Evolutionary conservation across 257 asterid species (phyloP), one percentile per base, ranked within the genome.

Genomic region (Craterostigma plantagineum): DNA sequence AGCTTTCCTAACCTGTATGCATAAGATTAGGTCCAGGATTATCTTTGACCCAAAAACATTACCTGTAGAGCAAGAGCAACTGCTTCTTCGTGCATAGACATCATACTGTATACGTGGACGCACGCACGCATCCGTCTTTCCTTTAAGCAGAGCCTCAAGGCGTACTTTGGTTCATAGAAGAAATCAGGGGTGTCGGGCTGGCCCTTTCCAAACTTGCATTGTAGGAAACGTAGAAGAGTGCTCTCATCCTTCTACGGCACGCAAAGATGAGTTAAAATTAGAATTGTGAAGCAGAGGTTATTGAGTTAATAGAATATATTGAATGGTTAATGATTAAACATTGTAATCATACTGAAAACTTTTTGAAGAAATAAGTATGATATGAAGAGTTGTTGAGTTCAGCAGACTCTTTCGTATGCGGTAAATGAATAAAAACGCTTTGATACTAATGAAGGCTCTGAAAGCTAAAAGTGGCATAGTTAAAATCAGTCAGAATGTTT

Each of bases 71-170:
- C 95, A 56, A 90, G 92, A 59, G 98, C 81, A 63, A 90, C 98
- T 34, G 93, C 93, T 66, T 83, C 98, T 79, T 90, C 95, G 59
- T 83, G 98, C 98, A 90, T 90, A 38, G 93, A 83, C 98, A 83
- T 90, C 98, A 83, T 83, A 66, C 94, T 83, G 56, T 82, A 83
- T 60, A 90, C 79, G 57, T 90, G 92, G 64, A 90, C 98, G 57
- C 98, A 90, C 52, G 95, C 98, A 12, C 92, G 92, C 85, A 90
- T 90, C 59, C 91, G 59, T 54, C 61, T 79, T 57, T 80, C 83
- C 66, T 83, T 83, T 44, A 82, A 73, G 58, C 98, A 90, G 52
- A 83, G 93, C 57, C 95, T 93, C 66, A 90, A 61, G n/a, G 95
- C 95, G 65, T 90, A 82, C 57, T 90, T 90, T 60, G 98, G 93